These are phyloP conservation scores for Dimocarpus longan DNA, from an alignment of 345 rosid genomes.

Conservation along the genomic window DNA sequence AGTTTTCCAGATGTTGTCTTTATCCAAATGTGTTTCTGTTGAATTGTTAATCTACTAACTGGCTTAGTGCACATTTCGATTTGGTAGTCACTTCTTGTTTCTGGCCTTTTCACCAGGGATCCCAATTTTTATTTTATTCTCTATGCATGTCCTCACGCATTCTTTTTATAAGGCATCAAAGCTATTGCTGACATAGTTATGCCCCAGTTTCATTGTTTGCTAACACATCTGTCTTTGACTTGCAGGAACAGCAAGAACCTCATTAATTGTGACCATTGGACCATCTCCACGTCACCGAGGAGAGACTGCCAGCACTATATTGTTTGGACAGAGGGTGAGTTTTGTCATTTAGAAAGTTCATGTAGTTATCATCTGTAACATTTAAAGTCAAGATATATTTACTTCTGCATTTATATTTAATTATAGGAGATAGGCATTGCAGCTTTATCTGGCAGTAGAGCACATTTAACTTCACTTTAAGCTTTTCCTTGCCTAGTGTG, in stretches of 20 bases:
- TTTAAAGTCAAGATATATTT: conserved; percentile 2
- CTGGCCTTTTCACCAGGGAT: neutral
- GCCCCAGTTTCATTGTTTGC: neutral
- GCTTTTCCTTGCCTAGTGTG: neutral
- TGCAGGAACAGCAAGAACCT: conserved; percentile 86
- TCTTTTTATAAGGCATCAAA: neutral
- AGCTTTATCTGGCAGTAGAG: neutral
- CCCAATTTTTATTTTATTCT: conserved; percentile 1
- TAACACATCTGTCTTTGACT: conserved; percentile 16
- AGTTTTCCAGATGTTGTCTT: conserved; percentile 6
- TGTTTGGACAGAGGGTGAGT: conserved; percentile 89
- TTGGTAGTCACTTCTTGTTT: conserved; percentile 5
- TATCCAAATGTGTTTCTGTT: neutral
- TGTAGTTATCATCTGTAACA: neutral
- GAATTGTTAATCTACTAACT: neutral
- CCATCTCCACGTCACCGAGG: conserved; percentile 92
- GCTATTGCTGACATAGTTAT: neutral
- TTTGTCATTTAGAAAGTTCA: conserved; percentile 19
- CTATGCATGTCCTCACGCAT: conserved; percentile 1
- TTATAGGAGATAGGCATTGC: neutral
- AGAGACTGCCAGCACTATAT: conserved; percentile 86
- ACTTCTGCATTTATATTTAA: neutral
- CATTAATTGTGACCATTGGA: conserved; percentile 79
- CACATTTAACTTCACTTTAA: neutral
- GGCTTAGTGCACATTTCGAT: conserved; percentile 13